Evolutionary conservation across 73 alveolate species (phyloP).

Genomic region (Tetrahymena borealis): DNA sequence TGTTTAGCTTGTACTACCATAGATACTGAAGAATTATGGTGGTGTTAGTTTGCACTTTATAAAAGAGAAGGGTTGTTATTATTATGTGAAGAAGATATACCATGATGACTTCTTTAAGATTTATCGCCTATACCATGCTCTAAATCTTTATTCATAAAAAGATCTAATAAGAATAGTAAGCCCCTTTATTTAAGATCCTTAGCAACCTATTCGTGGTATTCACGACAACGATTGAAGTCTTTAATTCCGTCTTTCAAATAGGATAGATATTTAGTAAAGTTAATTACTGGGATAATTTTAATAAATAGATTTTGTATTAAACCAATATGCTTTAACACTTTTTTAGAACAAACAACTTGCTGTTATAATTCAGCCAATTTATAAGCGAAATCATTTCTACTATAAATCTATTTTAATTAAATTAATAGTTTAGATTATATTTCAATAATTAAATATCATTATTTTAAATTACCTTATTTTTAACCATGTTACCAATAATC

Average conservation of each 20-base stretch:
- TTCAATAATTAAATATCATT: not conserved
- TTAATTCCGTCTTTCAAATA: not conserved
- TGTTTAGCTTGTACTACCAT: not conserved
- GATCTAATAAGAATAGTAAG: not conserved
- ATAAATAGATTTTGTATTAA: not conserved
- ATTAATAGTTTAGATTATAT: not conserved
- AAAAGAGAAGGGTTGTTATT: not conserved
- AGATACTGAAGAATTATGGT: not conserved
- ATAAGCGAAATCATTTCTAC: not conserved
- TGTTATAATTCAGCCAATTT: not conserved
- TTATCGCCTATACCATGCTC: not conserved
- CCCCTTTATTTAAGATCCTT: not conserved
- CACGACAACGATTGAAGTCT: not conserved
- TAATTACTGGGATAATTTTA: not conserved
- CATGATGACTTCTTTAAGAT: not conserved
- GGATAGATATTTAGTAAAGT: not conserved
- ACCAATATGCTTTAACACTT: not conserved
- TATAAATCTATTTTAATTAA: not conserved
- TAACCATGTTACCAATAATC: not conserved
- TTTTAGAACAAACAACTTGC: not conserved
- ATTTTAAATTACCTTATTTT: not conserved
- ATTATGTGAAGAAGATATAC: no score
- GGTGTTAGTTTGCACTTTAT: not conserved
- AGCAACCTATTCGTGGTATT: not conserved
- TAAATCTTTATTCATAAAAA: not conserved